Base-by-base conservation (phyloP, 2,329 filamentous ascomycete genomes). In the Trichophyton verrucosum region DNA sequence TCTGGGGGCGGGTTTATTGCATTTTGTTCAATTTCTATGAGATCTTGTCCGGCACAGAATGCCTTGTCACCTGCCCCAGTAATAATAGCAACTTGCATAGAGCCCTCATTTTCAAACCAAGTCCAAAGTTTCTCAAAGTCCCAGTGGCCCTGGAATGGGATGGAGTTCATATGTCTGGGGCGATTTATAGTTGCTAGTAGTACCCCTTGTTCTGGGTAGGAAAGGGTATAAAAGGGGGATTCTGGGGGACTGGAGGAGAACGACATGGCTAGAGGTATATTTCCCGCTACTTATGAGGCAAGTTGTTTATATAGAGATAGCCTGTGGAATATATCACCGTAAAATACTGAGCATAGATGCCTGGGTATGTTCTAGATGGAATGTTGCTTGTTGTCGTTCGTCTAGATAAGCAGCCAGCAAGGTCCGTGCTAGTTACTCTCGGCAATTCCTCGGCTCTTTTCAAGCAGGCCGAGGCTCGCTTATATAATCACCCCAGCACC, bases 181-280 rank as follows among this genome's bases (percentile, higher is more conserved):
- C 75, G 70, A 59, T 74, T 73, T 60, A 78, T 73, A 62, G 77
- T 75, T 62, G 78, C 72, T 62, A 80, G 69, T 58, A 79, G 68
- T 65, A 78, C 68, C 56, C 71, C 68, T 17, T 71, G 65, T 49
- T 68, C 64, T 65, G 78, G 78, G 68, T 76, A 74, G 55, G 70
- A 66, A 61, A 72, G 73, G 56, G 66, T 51, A 59, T 73, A 69
- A 24, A 62, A 57, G 36, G 64, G 59, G 15, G 64, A 65, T 7
- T 42, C 17, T 8, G 64, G 64, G 5, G 63, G 60, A 15, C 61
- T 33, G 3, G 64, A 60, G n/a, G 61, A 58, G 20, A 60, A 40
- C 17, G 63, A 57, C 62, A 64, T 64, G 30, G 27, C n/a, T 53
- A 11, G 9, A 22, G 20, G 30, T 58, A 44, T 58, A 17, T 20